Conservation (phyloP, 2,329 filamentous ascomycete genomes). For the Diplodia mutila region DNA sequence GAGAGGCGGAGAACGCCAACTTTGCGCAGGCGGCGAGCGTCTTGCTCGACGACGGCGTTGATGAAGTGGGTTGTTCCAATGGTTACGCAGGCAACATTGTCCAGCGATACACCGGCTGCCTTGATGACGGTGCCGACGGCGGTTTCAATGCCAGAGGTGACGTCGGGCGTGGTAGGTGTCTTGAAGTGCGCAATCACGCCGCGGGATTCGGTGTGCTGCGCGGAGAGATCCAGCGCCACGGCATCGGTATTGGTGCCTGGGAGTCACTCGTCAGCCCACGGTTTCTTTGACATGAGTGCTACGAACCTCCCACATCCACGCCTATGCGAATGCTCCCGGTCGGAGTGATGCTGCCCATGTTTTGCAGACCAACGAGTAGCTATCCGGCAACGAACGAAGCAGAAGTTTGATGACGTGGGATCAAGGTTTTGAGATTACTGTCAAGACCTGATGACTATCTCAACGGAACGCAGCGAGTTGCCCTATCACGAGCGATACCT, state of each 20-base stretch:
- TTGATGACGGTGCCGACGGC: slow-evolving; percentile 44
- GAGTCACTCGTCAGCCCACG: background rate
- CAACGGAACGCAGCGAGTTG: background rate
- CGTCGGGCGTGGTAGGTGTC: slow-evolving; percentile 42
- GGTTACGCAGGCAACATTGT: slow-evolving; percentile 49
- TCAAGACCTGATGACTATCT: background rate
- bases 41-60: slow-evolving; percentile 40
- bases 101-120: slow-evolving; percentile 36
- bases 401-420: background rate
- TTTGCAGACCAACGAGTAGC: background rate
- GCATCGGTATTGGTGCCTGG: slow-evolving; percentile 41
- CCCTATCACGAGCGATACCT: slow-evolving; percentile 17
- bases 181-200: slow-evolving; percentile 40
- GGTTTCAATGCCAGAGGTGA: slow-evolving; percentile 42
- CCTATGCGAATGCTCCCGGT: slow-evolving; percentile 43
- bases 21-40: slow-evolving; percentile 27
- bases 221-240: slow-evolving; percentile 37
- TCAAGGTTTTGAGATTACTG: background rate
- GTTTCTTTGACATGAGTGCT: background rate
- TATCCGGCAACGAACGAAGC: background rate
- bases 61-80: slow-evolving; percentile 55
- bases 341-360: slow-evolving; percentile 11
- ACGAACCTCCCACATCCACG: slow-evolving; percentile 47
- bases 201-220: slow-evolving; percentile 32
- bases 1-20: slow-evolving; percentile 59